Evolutionary conservation across 805 yeast species (phyloP).

Genomic region (Suhomyces faveliae): DNA sequence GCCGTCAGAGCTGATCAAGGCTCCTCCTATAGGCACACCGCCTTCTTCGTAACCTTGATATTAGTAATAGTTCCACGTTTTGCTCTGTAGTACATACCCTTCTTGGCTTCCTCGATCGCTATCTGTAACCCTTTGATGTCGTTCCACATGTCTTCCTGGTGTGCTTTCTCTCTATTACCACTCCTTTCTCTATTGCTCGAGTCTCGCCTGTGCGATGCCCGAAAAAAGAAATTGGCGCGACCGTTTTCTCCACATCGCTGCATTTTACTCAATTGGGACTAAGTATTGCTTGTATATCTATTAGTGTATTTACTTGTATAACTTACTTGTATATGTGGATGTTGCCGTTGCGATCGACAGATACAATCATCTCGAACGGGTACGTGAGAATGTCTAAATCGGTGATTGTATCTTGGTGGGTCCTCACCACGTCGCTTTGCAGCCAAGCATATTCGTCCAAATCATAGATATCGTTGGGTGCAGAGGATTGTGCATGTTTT

Average conservation of each 20-base stretch:
- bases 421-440: slow-evolving; percentile 41
- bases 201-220: not conserved
- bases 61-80: slow-evolving; percentile 2
- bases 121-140: slow-evolving; percentile 64
- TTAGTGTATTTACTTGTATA: too few species aligned
- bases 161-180: not conserved
- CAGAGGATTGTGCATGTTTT: slow-evolving; percentile 4
- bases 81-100: slow-evolving; percentile 40
- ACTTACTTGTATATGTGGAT: slow-evolving; percentile 59
- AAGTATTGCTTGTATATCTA: too few species aligned
- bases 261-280: too few species aligned
- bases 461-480: slow-evolving; percentile 7
- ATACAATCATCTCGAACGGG: slow-evolving; percentile 60
- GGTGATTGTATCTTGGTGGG: slow-evolving; percentile 52
- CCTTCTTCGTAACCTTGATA: slow-evolving; percentile 66
- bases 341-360: slow-evolving; percentile 67
- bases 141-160: slow-evolving; percentile 29
- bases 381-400: slow-evolving; percentile 44
- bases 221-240: not conserved
- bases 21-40: slow-evolving; percentile 90
- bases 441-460: slow-evolving; percentile 26
- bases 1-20: slow-evolving; percentile 71
- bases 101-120: slow-evolving; percentile 70
- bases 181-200: not conserved
- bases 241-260: too few species aligned